phyloP scores from a whole-genome alignment of 805 yeast genomes.

The Brettanomyces anomalus region DNA sequence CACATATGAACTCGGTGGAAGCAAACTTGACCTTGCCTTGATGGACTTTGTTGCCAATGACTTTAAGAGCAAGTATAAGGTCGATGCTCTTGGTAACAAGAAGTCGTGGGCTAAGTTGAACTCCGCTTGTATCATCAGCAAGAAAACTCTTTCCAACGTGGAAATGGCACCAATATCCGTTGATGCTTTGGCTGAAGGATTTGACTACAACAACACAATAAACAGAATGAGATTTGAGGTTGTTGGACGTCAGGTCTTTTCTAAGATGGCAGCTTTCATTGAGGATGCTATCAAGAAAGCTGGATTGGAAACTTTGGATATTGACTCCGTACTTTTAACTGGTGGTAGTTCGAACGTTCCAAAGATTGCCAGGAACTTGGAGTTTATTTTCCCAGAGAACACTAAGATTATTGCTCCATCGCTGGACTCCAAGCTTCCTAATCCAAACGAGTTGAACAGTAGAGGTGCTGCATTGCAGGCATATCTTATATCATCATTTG shows the following conservation, averaged over 20 bases:
- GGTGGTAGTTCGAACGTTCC: conserved; percentile 95
- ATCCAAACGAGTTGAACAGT: conserved; percentile 84
- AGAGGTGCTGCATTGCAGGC: conserved; percentile 98
- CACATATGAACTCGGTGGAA: conserved; percentile 81
- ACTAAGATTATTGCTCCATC: conserved; percentile 71
- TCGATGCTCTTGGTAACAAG: conserved; percentile 71
- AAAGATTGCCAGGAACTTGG: conserved; percentile 71
- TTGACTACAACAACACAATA: conserved; percentile 85
- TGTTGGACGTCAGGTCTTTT: conserved; percentile 68
- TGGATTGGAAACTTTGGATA: conserved; percentile 70
- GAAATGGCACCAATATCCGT: conserved; percentile 84
- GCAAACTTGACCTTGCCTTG: conserved; percentile 69
- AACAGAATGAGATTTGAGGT: conserved; percentile 93
- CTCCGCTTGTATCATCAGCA: conserved; percentile 73
- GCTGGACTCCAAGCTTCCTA: conserved; percentile 63
- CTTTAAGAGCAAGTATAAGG: conserved; percentile 79
- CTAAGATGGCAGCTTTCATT: conserved; percentile 69
- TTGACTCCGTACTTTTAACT: conserved; percentile 82
- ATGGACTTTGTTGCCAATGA: conserved; percentile 85
- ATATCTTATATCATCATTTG: conserved; percentile 71
- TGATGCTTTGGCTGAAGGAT: conserved; percentile 90
- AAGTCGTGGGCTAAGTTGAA: conserved; percentile 85
- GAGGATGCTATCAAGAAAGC: conserved; percentile 74
- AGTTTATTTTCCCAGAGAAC: conserved; percentile 71
- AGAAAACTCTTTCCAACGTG: conserved; percentile 88